Percentiles rank a stretch among this genome's conserved stretches.
These are phyloP conservation scores for Backusella morwellensis DNA, from an alignment of 192 early-diverging fungal species.

Conservation along the genomic window DNA sequence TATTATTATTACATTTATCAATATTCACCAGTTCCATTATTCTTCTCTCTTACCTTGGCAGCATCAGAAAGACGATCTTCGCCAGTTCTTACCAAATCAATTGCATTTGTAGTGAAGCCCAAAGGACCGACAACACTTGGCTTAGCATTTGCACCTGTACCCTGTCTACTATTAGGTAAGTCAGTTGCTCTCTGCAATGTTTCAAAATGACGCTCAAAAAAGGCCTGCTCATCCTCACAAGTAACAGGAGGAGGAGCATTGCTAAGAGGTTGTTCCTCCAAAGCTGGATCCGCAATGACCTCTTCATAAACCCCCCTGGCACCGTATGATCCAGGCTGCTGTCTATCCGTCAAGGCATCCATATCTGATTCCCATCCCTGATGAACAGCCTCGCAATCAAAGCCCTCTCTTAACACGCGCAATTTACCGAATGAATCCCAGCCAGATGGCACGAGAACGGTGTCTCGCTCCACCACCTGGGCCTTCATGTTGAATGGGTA, in stretches of 20 bases:
- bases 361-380: slow-evolving; percentile 64
- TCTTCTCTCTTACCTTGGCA: not conserved
- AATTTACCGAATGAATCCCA: slow-evolving; percentile 95
- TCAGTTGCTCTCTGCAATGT: slow-evolving; percentile 65
- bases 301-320: slow-evolving; percentile 61
- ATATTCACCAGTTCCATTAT: not conserved
- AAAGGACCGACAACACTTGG: slow-evolving; percentile 55
- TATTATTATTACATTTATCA: not conserved
- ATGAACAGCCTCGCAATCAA: slow-evolving; percentile 61
- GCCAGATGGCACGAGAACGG: slow-evolving; percentile 85
- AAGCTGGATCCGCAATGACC: slow-evolving; percentile 46
- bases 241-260: slow-evolving; percentile 60
- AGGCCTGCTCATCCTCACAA: slow-evolving; percentile 87
- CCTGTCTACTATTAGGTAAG: slow-evolving; percentile 37
- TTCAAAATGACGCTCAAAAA: slow-evolving; percentile 78
- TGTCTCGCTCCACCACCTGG: slow-evolving; percentile 84
- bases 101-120: slow-evolving; percentile 24
- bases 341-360: slow-evolving; percentile 24
- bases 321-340: slow-evolving; percentile 38
- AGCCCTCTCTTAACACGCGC: slow-evolving; percentile 69
- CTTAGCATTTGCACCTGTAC: slow-evolving; percentile 35
- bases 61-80: slow-evolving; percentile 3
- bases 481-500: slow-evolving; percentile 68
- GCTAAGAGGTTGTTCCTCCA: slow-evolving; percentile 43
- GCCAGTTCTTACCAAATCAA: not conserved